Evolutionary conservation across 176 grass and related monocot genomes (phyloP), one percentile per base, ranked within the genome.

Genomic region (Aechmea fasciata): DNA sequence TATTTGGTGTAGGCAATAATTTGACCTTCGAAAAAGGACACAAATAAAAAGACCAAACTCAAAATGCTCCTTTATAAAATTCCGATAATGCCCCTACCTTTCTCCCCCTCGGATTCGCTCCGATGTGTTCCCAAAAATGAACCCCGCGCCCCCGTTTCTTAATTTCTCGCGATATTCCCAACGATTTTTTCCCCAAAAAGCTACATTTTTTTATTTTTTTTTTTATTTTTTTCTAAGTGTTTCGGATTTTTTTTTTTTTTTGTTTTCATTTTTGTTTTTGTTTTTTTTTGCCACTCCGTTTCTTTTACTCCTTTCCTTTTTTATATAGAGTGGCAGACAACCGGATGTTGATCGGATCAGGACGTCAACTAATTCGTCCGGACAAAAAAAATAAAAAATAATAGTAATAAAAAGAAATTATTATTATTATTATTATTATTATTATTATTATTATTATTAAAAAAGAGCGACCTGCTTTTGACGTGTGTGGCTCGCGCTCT

Each of bases 401-500:
- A 61, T 5, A 22, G 2, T 61, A 59, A 57, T n/a, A 57, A 3
- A 47, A 25, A 71, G 63, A 14, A 14, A 52, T 66, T 14, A n/a
- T n/a, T n/a, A n/a, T n/a, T n/a, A n/a, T n/a, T n/a, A n/a, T n/a
- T n/a, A n/a, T n/a, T n/a, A n/a, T n/a, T n/a, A n/a, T n/a, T n/a
- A n/a, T n/a, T n/a, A n/a, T n/a, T n/a, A n/a, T n/a, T n/a, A n/a
- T n/a, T n/a, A n/a, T 10, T 26, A 78, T 61, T 20, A 63, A 47
- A 4, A 48, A 53, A 10, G 9, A 50, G 63, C 76, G 84, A 69
- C 12, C 23, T 20, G 49, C 9, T 48, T 53, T 57, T 18, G 68
- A 79, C 77, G 73, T 62, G 64, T 23, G 76, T 75, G 64, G 72
- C 69, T 69, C 50, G 11, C 64, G 48, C 65, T 50, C 76, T 83